Percentiles rank a stretch among this genome's conserved stretches.
These are phyloP conservation scores for Periconia sp. DNA, from an alignment of 2,329 filamentous ascomycete genomes.

Conservation along the genomic window DNA sequence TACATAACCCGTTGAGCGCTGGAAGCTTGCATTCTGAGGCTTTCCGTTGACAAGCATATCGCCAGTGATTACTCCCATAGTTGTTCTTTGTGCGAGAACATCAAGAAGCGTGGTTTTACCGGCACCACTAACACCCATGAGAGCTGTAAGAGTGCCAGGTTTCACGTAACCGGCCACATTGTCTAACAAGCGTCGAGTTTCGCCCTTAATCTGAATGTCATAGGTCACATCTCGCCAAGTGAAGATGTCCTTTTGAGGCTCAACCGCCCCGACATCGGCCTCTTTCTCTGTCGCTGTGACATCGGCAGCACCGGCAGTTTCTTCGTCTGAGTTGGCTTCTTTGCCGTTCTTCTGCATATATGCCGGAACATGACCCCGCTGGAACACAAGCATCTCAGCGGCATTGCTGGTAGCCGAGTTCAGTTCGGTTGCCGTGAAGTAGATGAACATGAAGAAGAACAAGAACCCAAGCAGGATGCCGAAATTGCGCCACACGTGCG, in stretches of 20 bases:
- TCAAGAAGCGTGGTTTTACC: conserved; percentile 48
- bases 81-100: conserved; percentile 41
- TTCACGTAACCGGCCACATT: conserved; percentile 62
- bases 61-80: conserved; percentile 47
- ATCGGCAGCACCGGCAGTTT: conserved; percentile 33
- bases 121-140: conserved; percentile 47
- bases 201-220: conserved; percentile 48
- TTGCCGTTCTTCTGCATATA: conserved; percentile 43
- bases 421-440: conserved; percentile 68
- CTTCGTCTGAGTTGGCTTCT: conserved; percentile 41
- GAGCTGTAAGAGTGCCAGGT: conserved; percentile 56
- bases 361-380: conserved; percentile 50
- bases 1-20: conserved; percentile 47
- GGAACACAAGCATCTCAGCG: conserved; percentile 73
- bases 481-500: conserved; percentile 65
- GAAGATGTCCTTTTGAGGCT: conserved; percentile 51
- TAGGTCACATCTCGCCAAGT: conserved; percentile 44
- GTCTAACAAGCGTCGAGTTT: conserved; percentile 59
- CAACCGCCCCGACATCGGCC: conserved; percentile 46
- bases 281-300: conserved; percentile 33
- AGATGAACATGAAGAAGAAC: conserved; percentile 67
- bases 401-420: conserved; percentile 68
- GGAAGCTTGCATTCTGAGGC: conserved; percentile 41
- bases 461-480: conserved; percentile 71
- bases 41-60: conserved; percentile 48